Conservation (phyloP, 1,284 basidiomycete species). For the Puccinia sorghi region DNA sequence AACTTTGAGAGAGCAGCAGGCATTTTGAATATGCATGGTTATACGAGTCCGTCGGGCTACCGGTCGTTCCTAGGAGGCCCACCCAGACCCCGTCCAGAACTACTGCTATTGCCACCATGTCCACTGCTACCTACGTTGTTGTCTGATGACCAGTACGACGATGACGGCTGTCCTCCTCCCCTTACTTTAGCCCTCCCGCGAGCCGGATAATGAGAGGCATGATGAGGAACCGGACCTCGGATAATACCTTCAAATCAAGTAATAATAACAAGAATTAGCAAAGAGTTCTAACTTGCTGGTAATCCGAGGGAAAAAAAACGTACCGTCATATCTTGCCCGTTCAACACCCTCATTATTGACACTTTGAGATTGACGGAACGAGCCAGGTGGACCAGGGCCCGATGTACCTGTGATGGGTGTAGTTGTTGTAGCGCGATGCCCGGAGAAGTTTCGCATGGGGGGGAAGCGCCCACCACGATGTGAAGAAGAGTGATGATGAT, state of each 20-base stretch:
- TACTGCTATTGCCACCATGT: background rate
- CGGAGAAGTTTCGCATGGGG: slow-evolving; percentile 16
- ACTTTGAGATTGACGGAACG: slow-evolving; percentile 22
- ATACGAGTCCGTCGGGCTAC: background rate
- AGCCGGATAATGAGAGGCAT: background rate
- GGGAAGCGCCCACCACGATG: slow-evolving; percentile 3
- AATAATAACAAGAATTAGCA: background rate
- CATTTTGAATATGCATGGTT: too few relatives aligned
- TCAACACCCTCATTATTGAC: slow-evolving; percentile 9
- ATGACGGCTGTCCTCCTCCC: background rate
- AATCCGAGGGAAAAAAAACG: background rate
- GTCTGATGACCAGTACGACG: slow-evolving; percentile 23
- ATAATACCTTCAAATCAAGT: background rate
- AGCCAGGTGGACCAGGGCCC: slow-evolving; percentile 28
- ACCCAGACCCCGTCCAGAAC: background rate
- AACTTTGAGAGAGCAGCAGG: too few relatives aligned
- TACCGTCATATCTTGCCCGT: slow-evolving; percentile 42
- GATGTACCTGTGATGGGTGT: slow-evolving; percentile 33
- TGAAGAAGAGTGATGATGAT: background rate
- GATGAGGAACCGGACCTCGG: background rate
- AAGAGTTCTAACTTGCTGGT: background rate
- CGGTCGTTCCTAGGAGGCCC: slow-evolving; percentile 20
- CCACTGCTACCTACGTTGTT: background rate
- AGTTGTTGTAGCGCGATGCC: background rate
- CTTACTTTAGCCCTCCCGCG: slow-evolving; percentile 33